Evolutionary conservation across 345 rosid species (phyloP).

Genomic region (Camelina hispida): DNA sequence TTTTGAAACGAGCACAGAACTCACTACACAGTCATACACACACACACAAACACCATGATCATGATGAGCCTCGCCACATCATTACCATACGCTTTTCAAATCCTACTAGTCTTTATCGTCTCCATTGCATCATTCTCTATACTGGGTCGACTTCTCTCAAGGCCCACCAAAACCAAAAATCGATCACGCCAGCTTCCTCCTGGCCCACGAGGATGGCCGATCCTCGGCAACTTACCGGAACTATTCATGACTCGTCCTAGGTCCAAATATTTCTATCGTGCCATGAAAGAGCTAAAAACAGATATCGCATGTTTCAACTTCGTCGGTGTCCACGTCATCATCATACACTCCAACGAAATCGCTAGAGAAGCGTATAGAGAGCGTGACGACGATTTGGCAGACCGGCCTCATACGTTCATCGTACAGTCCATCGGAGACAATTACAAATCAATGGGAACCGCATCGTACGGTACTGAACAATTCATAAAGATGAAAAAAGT

Average conservation of each 20-base stretch:
- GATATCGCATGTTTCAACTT: constrained; percentile 51
- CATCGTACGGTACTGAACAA: constrained; percentile 41
- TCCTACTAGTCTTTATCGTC: constrained; percentile 28
- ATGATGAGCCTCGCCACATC: constrained; percentile 21
- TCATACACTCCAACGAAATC: constrained; percentile 44
- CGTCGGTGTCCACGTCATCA: constrained; percentile 42
- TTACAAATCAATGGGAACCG: constrained; percentile 7
- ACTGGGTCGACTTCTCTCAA: constrained; percentile 27
- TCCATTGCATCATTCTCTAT: constrained; percentile 32
- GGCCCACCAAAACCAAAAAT: constrained; percentile 21
- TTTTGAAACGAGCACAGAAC: constrained; percentile 11
- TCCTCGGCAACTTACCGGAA: constrained; percentile 47
- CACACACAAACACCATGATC: neutral
- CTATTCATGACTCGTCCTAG: constrained; percentile 40
- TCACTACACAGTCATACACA: neutral
- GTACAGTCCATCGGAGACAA: constrained; percentile 23
- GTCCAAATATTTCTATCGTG: constrained; percentile 36
- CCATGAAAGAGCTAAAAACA: constrained; percentile 40
- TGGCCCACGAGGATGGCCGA: constrained; percentile 49
- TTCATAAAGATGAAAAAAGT: constrained; percentile 56
- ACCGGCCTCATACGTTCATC: constrained; percentile 42
- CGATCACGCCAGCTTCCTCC: constrained; percentile 46
- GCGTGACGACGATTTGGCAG: constrained; percentile 45
- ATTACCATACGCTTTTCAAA: constrained; percentile 29
- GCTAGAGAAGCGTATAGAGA: constrained; percentile 48